Base-by-base conservation (phyloP, 257 asterid species). In the Plantago ovata region DNA sequence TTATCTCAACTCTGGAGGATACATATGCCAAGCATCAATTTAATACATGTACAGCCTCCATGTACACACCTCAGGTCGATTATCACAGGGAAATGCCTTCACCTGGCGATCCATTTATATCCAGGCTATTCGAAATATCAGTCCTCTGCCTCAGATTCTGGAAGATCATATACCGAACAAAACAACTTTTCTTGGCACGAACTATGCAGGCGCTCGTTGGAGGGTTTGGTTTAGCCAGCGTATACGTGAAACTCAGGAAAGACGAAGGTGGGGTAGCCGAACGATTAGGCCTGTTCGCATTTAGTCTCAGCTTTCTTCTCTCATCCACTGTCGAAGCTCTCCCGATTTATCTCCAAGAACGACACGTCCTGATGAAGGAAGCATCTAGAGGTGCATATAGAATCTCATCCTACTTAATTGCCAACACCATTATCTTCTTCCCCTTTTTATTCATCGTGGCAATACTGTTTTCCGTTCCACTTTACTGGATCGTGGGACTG, bases 261-360 rank as follows among this genome's bases (percentile, higher is more conserved):
- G 88, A 89, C 22, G 81, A 83, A 75, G 75, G 76, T 41, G 97
- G 92, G 9, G 82, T 85, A 19, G 75, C 89, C 6, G 95, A 85
- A 70, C 47, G 94, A 36, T 76, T 89, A 65, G 97, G 97, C 52
- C 78, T 89, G 6, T 89, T 85, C 23, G 97, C 97, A 0, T 89
- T 89, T 39, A 85, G 92, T 23, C 89, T 89, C 7, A 85, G 95
- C 54, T 89, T 89, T 61, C 94, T 89, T 42, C 97, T 89, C 16
- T 89, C 97, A 9, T 89, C 97, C 1, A 89, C 97, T 2, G 94
- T 89, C 9, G 95, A 89, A 81, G 95, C 95, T 46, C 84, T 89
- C 43, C 95, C 94, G 3, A 89, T 89, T 49, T 89, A 86, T 70
- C 97, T 89, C 44, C 94, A 89, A 69, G 95, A 89, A 69, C 66